phyloP scores from a whole-genome alignment of 2,329 filamentous ascomycete species.

The Ophiostoma angusticollis region DNA sequence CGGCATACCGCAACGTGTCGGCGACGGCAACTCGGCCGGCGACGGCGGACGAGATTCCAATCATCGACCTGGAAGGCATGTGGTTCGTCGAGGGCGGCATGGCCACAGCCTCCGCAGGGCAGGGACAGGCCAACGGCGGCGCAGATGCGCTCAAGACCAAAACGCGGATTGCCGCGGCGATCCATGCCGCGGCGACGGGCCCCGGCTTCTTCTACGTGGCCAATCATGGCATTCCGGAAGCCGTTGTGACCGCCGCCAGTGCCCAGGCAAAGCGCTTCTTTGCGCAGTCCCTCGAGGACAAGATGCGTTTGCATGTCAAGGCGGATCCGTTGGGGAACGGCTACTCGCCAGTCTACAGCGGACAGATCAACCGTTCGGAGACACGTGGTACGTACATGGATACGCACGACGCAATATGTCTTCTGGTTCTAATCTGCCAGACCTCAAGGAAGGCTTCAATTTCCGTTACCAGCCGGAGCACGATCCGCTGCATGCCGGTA shows the following conservation, averaged over 20 bases:
- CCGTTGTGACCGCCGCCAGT: slow-evolving; percentile 8
- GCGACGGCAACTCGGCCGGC: slow-evolving; percentile 25
- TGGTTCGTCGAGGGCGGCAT: slow-evolving; percentile 25
- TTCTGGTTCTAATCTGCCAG: neutral
- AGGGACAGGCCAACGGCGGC: no score
- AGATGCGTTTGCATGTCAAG: slow-evolving; percentile 12
- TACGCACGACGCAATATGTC: neutral
- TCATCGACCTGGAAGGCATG: slow-evolving; percentile 35
- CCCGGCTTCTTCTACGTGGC: slow-evolving; percentile 17
- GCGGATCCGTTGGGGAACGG: slow-evolving; percentile 12
- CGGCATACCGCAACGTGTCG: slow-evolving; percentile 24
- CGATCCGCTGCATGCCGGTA: slow-evolving; percentile 10
- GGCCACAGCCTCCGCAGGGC: slow-evolving; percentile 18
- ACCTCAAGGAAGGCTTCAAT: slow-evolving; percentile 16
- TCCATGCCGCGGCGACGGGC: slow-evolving; percentile 19
- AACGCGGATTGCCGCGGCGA: slow-evolving; percentile 24
- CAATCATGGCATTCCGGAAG: slow-evolving; percentile 16
- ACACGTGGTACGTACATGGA: slow-evolving; percentile 5
- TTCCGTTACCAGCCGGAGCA: slow-evolving; percentile 16
- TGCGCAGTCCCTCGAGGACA: slow-evolving; percentile 12
- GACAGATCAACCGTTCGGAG: slow-evolving; percentile 14
- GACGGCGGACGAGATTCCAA: slow-evolving; percentile 32
- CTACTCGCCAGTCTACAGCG: slow-evolving; percentile 12
- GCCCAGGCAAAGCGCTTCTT: slow-evolving; percentile 14
- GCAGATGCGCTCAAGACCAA: slow-evolving; percentile 3